Evolutionary conservation across 2,329 filamentous ascomycete genomes (phyloP).

Genomic region (Colletotrichum tropicicola): DNA sequence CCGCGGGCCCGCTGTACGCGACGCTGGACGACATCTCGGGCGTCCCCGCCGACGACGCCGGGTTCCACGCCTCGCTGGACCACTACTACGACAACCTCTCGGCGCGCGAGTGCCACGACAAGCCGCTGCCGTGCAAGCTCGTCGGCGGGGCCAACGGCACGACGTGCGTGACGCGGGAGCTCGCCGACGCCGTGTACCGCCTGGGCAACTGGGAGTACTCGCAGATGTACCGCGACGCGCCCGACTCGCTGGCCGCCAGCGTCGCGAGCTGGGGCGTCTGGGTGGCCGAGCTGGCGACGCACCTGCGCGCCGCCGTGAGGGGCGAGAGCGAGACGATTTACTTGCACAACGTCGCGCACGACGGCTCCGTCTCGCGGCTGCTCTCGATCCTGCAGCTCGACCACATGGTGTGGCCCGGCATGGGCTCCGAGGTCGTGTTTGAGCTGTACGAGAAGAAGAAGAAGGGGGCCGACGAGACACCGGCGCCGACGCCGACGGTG

Average conservation of each 20-base stretch:
- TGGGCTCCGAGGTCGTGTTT: constrained; percentile 82
- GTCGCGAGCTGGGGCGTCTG: constrained; percentile 74
- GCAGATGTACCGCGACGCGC: constrained; percentile 76
- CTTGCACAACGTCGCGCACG: constrained; percentile 82
- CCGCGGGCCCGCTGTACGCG: constrained; percentile 62
- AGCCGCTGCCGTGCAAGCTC: constrained; percentile 75
- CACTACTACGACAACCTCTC: constrained; percentile 90
- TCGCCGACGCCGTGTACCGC: constrained; percentile 77
- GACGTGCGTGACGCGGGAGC: constrained; percentile 68
- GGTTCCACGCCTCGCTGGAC: constrained; percentile 78
- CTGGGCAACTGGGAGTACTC: constrained; percentile 85
- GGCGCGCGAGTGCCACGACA: constrained; percentile 78
- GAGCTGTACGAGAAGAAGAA: constrained; percentile 68
- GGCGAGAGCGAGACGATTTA: constrained; percentile 58
- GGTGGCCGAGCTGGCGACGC: constrained; percentile 74
- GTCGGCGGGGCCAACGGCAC: constrained; percentile 53
- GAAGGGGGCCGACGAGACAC: too few relatives aligned
- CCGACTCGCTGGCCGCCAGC: constrained; percentile 69
- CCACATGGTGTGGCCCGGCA: constrained; percentile 84
- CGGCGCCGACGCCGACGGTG: too few relatives aligned
- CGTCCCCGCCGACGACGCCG: constrained; percentile 61
- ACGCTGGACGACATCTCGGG: constrained; percentile 75
- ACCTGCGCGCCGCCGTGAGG: constrained; percentile 64
- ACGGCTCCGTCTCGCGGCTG: constrained; percentile 75
- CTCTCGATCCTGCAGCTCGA: constrained; percentile 77